Evolutionary conservation across 352 stramenopile species (phyloP).

Genomic region (Blastocystis sp.): DNA sequence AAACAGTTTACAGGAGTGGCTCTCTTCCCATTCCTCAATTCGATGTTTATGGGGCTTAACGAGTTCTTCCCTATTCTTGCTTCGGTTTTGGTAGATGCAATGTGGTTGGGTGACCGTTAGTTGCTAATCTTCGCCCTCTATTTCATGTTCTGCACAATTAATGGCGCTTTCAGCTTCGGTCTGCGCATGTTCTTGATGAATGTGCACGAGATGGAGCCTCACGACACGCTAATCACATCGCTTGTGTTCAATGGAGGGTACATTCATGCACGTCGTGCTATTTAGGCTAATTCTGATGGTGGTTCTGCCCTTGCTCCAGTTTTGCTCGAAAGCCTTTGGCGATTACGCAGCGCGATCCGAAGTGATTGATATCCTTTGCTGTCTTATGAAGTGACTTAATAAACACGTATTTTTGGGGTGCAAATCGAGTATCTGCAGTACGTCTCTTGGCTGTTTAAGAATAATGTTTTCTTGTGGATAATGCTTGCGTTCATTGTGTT

Average conservation of each 20-base stretch:
- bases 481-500: slow-evolving; percentile 55
- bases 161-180: slow-evolving; percentile 55
- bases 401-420: slow-evolving; percentile 48
- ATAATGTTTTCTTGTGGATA: slow-evolving; percentile 61
- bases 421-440: slow-evolving; percentile 57
- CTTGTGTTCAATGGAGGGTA: slow-evolving; percentile 63
- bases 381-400: neutral
- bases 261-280: neutral
- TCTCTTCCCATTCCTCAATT: slow-evolving; percentile 39
- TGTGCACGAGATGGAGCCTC: slow-evolving; percentile 54
- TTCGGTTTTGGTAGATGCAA: neutral
- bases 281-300: slow-evolving; percentile 29
- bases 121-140: slow-evolving; percentile 50
- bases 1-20: neutral
- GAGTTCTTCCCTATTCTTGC: slow-evolving; percentile 44
- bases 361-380: slow-evolving; percentile 56
- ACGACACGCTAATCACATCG: slow-evolving; percentile 60
- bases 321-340: slow-evolving; percentile 53
- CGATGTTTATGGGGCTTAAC: slow-evolving; percentile 6
- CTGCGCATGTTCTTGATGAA: slow-evolving; percentile 43
- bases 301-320: slow-evolving; percentile 43
- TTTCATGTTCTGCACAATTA: slow-evolving; percentile 63
- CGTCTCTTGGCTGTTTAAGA: slow-evolving; percentile 46
- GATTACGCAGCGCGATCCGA: slow-evolving; percentile 50
- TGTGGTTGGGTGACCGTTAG: neutral